Percentiles rank a stretch among this genome's conserved stretches.
Evolutionary conservation across 331 rosid species (phyloP).

Genomic region (Quercus phellos): DNA sequence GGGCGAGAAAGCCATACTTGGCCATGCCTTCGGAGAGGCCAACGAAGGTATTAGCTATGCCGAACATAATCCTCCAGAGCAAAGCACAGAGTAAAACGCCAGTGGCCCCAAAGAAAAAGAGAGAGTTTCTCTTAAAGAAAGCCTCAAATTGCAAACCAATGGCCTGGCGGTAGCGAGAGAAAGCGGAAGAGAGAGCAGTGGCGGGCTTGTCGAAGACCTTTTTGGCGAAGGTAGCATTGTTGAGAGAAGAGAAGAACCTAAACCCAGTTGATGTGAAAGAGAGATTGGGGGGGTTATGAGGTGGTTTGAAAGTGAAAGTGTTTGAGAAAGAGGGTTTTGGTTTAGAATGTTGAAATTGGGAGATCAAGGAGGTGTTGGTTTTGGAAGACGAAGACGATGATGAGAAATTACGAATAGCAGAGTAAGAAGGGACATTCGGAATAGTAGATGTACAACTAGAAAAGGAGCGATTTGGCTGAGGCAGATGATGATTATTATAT

Average conservation of each 20-base stretch:
- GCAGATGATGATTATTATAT: constrained; percentile 20
- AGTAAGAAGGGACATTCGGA: constrained; percentile 6
- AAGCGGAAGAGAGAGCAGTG: constrained; percentile 43
- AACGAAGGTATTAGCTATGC: constrained; percentile 68
- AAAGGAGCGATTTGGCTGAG: constrained; percentile 8
- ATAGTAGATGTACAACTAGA: not conserved
- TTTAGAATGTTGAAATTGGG: not conserved
- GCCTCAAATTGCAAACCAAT: constrained; percentile 83
- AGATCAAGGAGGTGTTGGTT: not conserved
- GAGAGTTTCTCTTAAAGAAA: constrained; percentile 57
- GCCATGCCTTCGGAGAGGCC: constrained; percentile 88
- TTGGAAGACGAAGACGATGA: not conserved
- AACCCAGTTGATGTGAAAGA: not conserved
- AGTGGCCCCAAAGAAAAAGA: constrained; percentile 54
- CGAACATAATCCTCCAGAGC: constrained; percentile 79
- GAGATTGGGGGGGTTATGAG: not conserved
- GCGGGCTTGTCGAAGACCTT: constrained; percentile 54
- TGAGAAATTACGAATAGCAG: constrained; percentile 7
- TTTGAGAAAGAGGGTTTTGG: constrained; percentile 19
- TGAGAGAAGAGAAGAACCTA: constrained; percentile 42
- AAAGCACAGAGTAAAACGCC: constrained; percentile 63
- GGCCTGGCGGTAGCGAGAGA: constrained; percentile 73
- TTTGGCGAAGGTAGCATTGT: constrained; percentile 37
- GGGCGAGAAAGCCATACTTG: constrained; percentile 91
- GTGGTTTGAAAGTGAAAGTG: constrained; percentile 2